Conservation (phyloP, 2,329 filamentous ascomycete genomes). For the Colletotrichum simmondsii region DNA sequence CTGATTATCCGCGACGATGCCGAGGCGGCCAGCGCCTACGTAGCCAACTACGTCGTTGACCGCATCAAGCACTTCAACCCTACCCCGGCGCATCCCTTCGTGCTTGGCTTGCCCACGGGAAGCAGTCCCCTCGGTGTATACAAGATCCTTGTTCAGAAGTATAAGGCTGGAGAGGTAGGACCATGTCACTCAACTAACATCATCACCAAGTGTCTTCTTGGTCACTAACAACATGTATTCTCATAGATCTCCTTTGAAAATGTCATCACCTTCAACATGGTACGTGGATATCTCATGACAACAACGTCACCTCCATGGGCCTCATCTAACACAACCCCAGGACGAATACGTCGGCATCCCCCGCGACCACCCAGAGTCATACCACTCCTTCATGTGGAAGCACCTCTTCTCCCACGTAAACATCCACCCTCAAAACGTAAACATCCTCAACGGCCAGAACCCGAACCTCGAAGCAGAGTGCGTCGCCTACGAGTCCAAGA, state of each 20-base stretch:
- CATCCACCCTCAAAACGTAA: conserved; percentile 82
- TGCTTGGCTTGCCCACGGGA: conserved; percentile 85
- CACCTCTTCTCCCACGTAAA: conserved; percentile 90
- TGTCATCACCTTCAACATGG: conserved; percentile 94
- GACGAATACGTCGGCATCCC: conserved; percentile 90
- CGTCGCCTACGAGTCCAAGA: conserved; percentile 81
- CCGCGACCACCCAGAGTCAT: conserved; percentile 85
- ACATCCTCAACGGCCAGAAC: conserved; percentile 86
- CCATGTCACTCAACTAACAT: background rate
- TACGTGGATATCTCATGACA: conserved; percentile 47
- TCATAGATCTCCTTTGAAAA: conserved; percentile 82
- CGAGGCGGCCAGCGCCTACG: conserved; percentile 75
- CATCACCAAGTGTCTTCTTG: background rate
- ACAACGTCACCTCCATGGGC: background rate
- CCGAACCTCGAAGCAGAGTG: conserved; percentile 81
- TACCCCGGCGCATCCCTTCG: conserved; percentile 78
- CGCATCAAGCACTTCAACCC: conserved; percentile 83
- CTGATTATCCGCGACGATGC: conserved; percentile 84
- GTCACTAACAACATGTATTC: conserved; percentile 33
- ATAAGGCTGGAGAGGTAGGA: conserved; percentile 71
- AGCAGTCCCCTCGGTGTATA: conserved; percentile 85
- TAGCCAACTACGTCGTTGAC: conserved; percentile 85
- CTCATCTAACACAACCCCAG: conserved; percentile 48
- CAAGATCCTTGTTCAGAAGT: conserved; percentile 76
- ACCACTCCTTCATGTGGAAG: conserved; percentile 94